Conservation (phyloP, 768 basidiomycete genomes). For the Pisolithus marmoratus region DNA sequence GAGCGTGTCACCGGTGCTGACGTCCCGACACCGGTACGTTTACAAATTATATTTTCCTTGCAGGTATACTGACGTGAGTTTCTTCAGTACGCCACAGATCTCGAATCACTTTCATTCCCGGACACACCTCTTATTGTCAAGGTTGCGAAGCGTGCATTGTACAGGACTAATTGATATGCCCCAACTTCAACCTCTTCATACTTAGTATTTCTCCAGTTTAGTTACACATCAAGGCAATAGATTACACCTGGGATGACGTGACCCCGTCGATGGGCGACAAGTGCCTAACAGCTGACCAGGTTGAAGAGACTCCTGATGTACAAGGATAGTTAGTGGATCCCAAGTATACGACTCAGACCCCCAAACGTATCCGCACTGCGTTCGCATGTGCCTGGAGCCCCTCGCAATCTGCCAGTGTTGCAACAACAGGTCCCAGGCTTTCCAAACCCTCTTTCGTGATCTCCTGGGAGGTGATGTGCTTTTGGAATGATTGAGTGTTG, state of each 20-base stretch:
- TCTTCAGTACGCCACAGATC: conserved; percentile 77
- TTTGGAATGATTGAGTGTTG: conserved; percentile 95
- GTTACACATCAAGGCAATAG: conserved; percentile 15
- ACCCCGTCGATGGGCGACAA: background rate
- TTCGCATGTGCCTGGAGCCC: conserved; percentile 94
- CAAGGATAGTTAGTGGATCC: background rate
- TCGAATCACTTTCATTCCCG: conserved; percentile 92
- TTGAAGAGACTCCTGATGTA: background rate
- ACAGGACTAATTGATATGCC: conserved; percentile 68
- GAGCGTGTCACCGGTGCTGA: conserved; percentile 98
- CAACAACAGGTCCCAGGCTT: conserved; percentile 80
- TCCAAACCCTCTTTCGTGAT: conserved; percentile 74
- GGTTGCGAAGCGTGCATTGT: conserved; percentile 90
- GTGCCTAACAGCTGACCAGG: too few species aligned
- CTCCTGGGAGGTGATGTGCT: conserved; percentile 97
- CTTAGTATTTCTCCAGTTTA: conserved; percentile 12
- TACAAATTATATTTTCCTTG: conserved; percentile 4
- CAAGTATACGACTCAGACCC: conserved; percentile 5
- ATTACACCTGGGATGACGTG: conserved; percentile 5
- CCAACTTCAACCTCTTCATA: conserved; percentile 7
- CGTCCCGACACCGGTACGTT: conserved; percentile 88
- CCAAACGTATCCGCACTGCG: conserved; percentile 83
- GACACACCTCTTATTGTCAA: conserved; percentile 87
- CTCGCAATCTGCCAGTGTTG: conserved; percentile 89
- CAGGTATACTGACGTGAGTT: conserved; percentile 8